Conservation (phyloP, 306 rosid species). For the barrel medic (Medicago truncatula) region MtrunA17r5.0-ANR NC_053042.1:41195501-41196000, state of each 20-base stretch:
- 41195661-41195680: background rate
- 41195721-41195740: constrained; percentile 41
- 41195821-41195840: constrained; percentile 16
- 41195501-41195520: constrained; percentile 60
- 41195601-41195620: constrained; percentile 46
- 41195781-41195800: constrained; percentile 21
- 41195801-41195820: constrained; percentile 17
- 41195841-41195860: background rate
- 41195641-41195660: background rate
- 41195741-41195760: constrained; percentile 64
- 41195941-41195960: constrained; percentile 55
- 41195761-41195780: constrained; percentile 20
- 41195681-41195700: constrained; percentile 3
- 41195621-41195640: constrained; percentile 32
- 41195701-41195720: constrained; percentile 40
- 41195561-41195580: constrained; percentile 48
- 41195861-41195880: background rate
- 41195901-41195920: background rate
- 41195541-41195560: constrained; percentile 55
- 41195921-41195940: constrained; percentile 58
- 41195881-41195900: background rate
- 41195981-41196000: constrained; percentile 44
- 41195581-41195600: constrained; percentile 50
- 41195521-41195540: constrained; percentile 67
- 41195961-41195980: constrained; percentile 48